phyloP scores from a whole-genome alignment of 2,329 filamentous ascomycete genomes.

The Truncatella angustata region DNA sequence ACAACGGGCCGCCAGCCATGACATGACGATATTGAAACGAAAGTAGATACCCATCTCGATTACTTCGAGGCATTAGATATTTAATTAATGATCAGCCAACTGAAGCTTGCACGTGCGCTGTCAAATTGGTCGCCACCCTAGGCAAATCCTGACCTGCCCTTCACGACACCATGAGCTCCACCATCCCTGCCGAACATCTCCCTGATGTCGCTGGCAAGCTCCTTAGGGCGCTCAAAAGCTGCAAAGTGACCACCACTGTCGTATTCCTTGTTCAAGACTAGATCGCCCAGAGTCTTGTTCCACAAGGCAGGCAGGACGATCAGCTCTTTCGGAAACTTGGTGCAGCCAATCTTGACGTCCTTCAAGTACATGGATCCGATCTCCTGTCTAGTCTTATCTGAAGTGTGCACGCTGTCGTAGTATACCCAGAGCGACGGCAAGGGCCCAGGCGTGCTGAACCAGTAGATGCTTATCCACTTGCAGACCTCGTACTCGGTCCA shows the following conservation, averaged over 20 bases:
- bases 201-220: constrained; percentile 41
- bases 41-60: not conserved
- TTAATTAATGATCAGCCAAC: too few relatives aligned
- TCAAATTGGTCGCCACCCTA: not conserved
- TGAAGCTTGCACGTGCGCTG: too few relatives aligned
- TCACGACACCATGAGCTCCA: constrained; percentile 20
- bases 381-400: constrained; percentile 55
- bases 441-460: constrained; percentile 65
- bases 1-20: not conserved
- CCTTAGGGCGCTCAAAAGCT: constrained; percentile 46
- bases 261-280: constrained; percentile 45
- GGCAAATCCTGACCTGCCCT: constrained; percentile 2
- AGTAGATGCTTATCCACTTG: constrained; percentile 73
- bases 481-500: constrained; percentile 77
- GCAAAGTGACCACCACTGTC: constrained; percentile 48
- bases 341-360: constrained; percentile 46
- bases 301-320: constrained; percentile 45
- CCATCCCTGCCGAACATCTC: constrained; percentile 46
- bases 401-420: constrained; percentile 60
- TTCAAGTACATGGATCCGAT: constrained; percentile 16
- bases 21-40: not conserved
- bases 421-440: constrained; percentile 66
- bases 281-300: constrained; percentile 46
- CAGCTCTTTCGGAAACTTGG: constrained; percentile 50
- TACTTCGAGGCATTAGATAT: too few relatives aligned